Evolutionary conservation across 2,329 filamentous ascomycete genomes (phyloP), one percentile per base, ranked within the genome.

Genomic region (Diaporthe citrichinensis): DNA sequence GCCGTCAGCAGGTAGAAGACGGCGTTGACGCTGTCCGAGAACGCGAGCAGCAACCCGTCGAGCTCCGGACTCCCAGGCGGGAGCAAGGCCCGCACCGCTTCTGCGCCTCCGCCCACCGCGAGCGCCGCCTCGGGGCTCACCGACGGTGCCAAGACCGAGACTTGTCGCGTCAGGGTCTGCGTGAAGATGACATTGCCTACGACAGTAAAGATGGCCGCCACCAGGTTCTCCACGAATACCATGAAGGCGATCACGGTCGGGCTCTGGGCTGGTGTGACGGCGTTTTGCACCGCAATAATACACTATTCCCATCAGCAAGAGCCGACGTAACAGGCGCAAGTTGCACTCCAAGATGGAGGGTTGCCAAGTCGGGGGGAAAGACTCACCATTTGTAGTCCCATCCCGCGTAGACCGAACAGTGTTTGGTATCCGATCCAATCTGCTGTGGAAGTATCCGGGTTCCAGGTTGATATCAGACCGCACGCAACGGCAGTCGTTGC

Each of bases 171-270:
- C 17, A 74, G 67, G n/a, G 53, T 61, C 31, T 61, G 41, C 4
- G 53, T 62, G 20, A 62, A 74, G 14, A 65, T 25, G 9, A 61
- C 71, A 17, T 57, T 71, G 44, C 67, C 62, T 2, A 53, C 53
- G 17, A 73, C 28, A n/a, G 94, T 88, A 77, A 90, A 89, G 20
- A 94, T 82, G 1, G 92, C 91, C 2, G 91, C 92, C 49, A 92
- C 91, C 1, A 94, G 86, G 1, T 87, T 87, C 79, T 93, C 90
- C 83, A 90, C 90, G 83, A 94, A 92, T n/a, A 87, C 84, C 1
- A 89, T 84, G 51, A 83, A 86, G 0, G 88, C 87, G 12, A 86
- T 89, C 51, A 84, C 88, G 3, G 88, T 84, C 1, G 88, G 86
- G 17, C 89, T 84, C 55, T 87, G 84, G 2, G 85, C 83, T 39